Conservation (phyloP, 768 basidiomycete species). For the Russula emetica region DNA sequence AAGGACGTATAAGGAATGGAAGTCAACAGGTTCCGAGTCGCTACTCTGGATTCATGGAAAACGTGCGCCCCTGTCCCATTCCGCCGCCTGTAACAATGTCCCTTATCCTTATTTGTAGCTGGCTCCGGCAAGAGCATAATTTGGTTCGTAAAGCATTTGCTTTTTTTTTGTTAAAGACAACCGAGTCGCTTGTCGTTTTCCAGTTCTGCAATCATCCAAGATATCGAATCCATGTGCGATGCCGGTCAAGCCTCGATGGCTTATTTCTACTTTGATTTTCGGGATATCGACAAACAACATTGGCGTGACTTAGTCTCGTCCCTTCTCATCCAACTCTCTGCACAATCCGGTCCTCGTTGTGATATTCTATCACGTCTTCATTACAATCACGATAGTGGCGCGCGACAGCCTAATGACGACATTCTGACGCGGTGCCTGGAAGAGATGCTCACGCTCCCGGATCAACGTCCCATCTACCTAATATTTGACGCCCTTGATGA, state of each 20-base stretch:
- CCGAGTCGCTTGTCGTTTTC: neutral
- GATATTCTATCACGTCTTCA: neutral
- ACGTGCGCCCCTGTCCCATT: neutral
- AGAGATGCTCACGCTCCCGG: neutral
- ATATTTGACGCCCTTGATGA: slow-evolving; percentile 2
- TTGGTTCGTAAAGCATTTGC: neutral
- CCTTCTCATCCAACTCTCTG: slow-evolving; percentile 5
- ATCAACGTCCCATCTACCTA: neutral
- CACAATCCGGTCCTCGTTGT: neutral
- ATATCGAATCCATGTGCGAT: neutral
- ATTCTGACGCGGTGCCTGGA: neutral
- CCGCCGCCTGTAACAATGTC: too few species aligned
- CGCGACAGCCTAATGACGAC: neutral
- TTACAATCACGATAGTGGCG: neutral
- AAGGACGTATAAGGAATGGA: neutral
- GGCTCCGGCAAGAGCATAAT: slow-evolving; percentile 16
- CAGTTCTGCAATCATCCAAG: slow-evolving; percentile 8
- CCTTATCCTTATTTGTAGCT: neutral
- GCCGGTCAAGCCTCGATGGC: neutral
- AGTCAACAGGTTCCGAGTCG: neutral
- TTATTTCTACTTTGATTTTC: slow-evolving; percentile 7
- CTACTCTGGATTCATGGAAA: slow-evolving; percentile 14
- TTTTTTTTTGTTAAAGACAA: neutral
- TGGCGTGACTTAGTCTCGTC: neutral
- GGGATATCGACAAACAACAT: neutral